Evolutionary conservation across 495 filamentous ascomycete species (phyloP).

Genomic region (Cryomyces antarcticus): DNA sequence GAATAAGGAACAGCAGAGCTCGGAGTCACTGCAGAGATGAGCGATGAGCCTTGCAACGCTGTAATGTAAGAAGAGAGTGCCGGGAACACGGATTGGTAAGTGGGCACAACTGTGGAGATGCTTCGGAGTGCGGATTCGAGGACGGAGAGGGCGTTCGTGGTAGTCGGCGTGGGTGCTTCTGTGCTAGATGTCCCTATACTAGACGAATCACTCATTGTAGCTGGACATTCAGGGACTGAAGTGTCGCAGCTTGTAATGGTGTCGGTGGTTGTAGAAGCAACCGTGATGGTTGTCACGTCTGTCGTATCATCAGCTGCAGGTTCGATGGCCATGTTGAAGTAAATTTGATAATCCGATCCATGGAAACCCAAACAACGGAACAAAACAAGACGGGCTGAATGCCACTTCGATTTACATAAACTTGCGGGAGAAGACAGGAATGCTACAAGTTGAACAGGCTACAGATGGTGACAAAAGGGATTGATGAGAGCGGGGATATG

Average conservation of each 20-base stretch:
- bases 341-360: neutral
- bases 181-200: neutral
- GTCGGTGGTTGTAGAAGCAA: neutral
- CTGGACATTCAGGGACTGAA: neutral
- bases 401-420: no score
- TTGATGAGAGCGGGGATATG: no score
- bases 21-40: no score
- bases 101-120: neutral
- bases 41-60: no score
- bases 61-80: no score
- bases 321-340: neutral
- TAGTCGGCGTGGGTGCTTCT: neutral
- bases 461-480: no score
- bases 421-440: no score
- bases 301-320: neutral
- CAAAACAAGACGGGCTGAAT: no score
- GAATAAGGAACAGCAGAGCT: neutral
- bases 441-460: no score
- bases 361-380: no score
- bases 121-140: neutral
- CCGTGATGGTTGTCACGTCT: neutral
- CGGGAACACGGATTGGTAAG: neutral
- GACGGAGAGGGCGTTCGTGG: neutral
- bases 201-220: neutral
- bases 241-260: neutral